Base-by-base conservation (phyloP, 2,329 filamentous ascomycete species). In the Monosporascus sp. region DNA sequence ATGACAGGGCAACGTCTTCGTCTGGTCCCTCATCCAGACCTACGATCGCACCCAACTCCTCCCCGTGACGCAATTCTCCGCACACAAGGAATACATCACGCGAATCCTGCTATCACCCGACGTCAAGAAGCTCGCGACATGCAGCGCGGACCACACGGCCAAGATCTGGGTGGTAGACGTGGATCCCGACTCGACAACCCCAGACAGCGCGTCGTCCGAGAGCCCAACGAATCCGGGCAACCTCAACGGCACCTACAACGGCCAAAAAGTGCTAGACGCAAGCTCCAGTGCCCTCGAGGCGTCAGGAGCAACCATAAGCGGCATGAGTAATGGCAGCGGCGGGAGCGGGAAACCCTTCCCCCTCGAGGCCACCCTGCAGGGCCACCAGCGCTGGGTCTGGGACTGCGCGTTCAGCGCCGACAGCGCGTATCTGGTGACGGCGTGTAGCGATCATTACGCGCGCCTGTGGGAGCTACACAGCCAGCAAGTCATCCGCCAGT, bases 351-450 rank as follows among this genome's bases (percentile, higher is more conserved):
- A 78, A 69, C 86, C 78, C 43, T 94, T 89, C 61, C 88, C 87
- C 9, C 81, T 96, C 20, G 89, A 96, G 71, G 91, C 90, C 3
- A 95, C 90, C 1, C 81, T 97, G 1, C 88, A 88, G 22, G 90
- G 89, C 51, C 92, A 97, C 72, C 92, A 97, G 73, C 85, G 92
- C 51, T 97, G 92, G 92, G 92, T 97, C 1, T 97, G 92, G 92
- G 92, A 97, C 70, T 97, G 92, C 65, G 92, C 92, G 1, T 97
- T 97, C 72, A 93, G 88, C 56, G 92, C 92, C 25, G 92, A 97
- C 68, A 92, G 87, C 37, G 92, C 92, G 0, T 97, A 97, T 65
- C 77, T 97, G 6, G 92, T 97, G 14, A 97, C 92, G 1, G 91
- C 92, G 5, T 96, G 90, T 68, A 93, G 88, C 43, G 92, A 97